These are phyloP conservation scores for Fusarium oxysporum DNA, from an alignment of 2,329 filamentous ascomycete species.

Conservation along the genomic window DNA sequence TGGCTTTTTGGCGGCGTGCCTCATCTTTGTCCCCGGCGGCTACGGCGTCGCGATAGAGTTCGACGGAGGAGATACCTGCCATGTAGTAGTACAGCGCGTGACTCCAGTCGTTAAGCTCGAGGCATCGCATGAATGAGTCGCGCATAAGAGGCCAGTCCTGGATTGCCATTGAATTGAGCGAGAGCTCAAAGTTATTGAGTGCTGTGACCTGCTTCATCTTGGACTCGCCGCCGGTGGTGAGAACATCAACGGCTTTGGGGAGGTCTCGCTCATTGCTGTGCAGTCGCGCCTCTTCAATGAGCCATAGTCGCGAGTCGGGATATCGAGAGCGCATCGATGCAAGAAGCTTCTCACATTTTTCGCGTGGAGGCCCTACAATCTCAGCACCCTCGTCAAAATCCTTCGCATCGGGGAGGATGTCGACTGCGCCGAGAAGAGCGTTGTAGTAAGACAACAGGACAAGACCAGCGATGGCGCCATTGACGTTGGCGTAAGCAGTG, in stretches of 20 bases:
- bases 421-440: constrained; percentile 84
- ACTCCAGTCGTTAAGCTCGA: constrained; percentile 90
- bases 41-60: constrained; percentile 77
- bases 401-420: constrained; percentile 77
- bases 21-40: constrained; percentile 53
- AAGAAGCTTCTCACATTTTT: constrained; percentile 75
- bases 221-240: constrained; percentile 69
- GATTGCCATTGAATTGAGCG: constrained; percentile 80
- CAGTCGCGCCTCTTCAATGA: constrained; percentile 87
- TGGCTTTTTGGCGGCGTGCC: constrained; percentile 68
- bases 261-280: constrained; percentile 75
- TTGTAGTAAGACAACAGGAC: constrained; percentile 90
- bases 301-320: constrained; percentile 86
- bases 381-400: constrained; percentile 67
- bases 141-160: constrained; percentile 82
- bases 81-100: constrained; percentile 92
- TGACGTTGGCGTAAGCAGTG: constrained; percentile 86
- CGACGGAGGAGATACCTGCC: constrained; percentile 80
- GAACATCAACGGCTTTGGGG: constrained; percentile 72
- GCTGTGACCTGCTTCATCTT: constrained; percentile 91
- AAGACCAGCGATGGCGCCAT: constrained; percentile 89
- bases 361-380: constrained; percentile 77
- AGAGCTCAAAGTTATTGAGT: constrained; percentile 86
- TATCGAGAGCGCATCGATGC: constrained; percentile 80
- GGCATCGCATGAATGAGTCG: constrained; percentile 77